Conservation (phyloP, 208 protist genomes). For the Trypanosoma boissoni region DNA sequence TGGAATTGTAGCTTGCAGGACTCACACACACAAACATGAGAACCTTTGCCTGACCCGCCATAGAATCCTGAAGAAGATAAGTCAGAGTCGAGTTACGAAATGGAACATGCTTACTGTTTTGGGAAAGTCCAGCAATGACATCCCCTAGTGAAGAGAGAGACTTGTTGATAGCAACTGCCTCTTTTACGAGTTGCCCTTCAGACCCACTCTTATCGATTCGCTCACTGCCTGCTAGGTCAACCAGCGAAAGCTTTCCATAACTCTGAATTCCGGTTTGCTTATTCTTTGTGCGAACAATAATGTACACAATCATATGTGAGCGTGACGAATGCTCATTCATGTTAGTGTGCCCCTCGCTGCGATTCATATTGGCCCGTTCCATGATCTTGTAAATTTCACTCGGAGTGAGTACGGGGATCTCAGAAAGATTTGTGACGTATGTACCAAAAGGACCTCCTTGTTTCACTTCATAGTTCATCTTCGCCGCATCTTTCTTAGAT, state of each 20-base stretch:
- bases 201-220: constrained; percentile 87
- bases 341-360: constrained; percentile 86
- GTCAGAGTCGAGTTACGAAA: constrained; percentile 92
- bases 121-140: constrained; percentile 84
- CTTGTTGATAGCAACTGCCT: constrained; percentile 92
- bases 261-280: constrained; percentile 86
- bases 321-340: constrained; percentile 94
- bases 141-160: constrained; percentile 89
- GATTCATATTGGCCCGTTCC: constrained; percentile 60
- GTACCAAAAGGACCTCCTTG: constrained; percentile 86
- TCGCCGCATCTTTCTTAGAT: constrained; percentile 48
- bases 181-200: constrained; percentile 83
- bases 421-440: constrained; percentile 88
- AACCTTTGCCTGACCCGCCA: constrained; percentile 93
- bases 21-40: constrained; percentile 95
- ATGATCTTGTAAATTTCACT: constrained; percentile 84
- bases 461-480: constrained; percentile 79
- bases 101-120: constrained; percentile 86
- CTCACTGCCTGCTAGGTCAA: constrained; percentile 93
- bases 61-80: constrained; percentile 90
- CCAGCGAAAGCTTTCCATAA: constrained; percentile 92
- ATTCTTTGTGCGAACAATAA: constrained; percentile 86
- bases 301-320: constrained; percentile 94
- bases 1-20: constrained; percentile 91
- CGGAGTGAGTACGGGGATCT: constrained; percentile 61